Conservation (phyloP, 75 land plant species). For the Pinus tabuliformis region DNA sequence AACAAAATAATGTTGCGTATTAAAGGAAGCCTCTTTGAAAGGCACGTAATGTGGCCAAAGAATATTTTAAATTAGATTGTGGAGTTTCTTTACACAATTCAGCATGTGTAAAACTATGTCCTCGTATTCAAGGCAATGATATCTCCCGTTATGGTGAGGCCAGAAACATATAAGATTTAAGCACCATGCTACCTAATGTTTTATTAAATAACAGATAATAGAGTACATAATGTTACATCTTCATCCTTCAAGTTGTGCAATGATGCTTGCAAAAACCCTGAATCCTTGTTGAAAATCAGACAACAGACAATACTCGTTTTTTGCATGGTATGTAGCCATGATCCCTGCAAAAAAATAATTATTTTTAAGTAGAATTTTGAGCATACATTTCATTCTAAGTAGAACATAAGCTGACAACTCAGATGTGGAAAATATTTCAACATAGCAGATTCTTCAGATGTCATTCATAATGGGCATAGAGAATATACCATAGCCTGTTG, state of each 20-base stretch:
- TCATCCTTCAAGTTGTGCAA: slow-evolving; percentile 63
- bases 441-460: neutral
- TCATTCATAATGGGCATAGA: neutral
- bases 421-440: neutral
- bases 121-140: neutral
- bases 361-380: neutral
- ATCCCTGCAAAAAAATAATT: slow-evolving; percentile 48
- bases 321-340: slow-evolving; percentile 90
- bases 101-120: neutral
- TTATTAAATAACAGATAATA: neutral
- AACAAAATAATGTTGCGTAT: too few relatives aligned
- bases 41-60: too few relatives aligned
- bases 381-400: neutral
- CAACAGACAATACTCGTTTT: slow-evolving; percentile 87
- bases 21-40: too few relatives aligned
- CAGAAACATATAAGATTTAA: too few relatives aligned
- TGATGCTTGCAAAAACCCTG: slow-evolving; percentile 67
- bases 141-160: neutral
- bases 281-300: slow-evolving; percentile 89
- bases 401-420: neutral
- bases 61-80: too few relatives aligned
- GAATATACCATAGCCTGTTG: slow-evolving; percentile 81
- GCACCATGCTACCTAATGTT: neutral
- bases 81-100: too few relatives aligned
- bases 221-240: neutral